Conservation (phyloP, 2,329 filamentous ascomycete species). For the Didymellaceae sp. region DNA sequence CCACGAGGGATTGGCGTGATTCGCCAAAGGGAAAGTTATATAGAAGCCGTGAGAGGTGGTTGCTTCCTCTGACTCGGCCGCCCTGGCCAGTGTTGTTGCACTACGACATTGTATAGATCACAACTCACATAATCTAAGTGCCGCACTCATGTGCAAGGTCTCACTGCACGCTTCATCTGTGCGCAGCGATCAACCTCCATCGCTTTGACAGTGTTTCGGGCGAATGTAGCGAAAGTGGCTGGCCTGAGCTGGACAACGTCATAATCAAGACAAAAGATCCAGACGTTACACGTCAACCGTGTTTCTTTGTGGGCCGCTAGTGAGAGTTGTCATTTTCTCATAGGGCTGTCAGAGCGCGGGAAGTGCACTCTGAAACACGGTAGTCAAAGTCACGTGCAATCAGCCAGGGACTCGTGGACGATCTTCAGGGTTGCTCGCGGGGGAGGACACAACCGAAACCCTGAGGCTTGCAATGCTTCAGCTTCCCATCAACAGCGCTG, state of each 20-base stretch:
- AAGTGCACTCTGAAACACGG: slow-evolving; percentile 16
- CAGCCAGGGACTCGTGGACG: neutral
- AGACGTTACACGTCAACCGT: slow-evolving; percentile 31
- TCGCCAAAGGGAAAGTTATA: neutral
- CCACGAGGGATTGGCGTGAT: neutral
- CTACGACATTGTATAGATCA: slow-evolving; percentile 21
- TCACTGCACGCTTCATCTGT: slow-evolving; percentile 19
- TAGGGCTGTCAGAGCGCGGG: slow-evolving; percentile 11
- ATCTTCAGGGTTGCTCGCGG: neutral
- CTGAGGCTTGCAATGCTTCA: slow-evolving; percentile 15
- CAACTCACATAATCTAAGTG: slow-evolving; percentile 35
- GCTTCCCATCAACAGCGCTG: neutral
- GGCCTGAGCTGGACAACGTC: slow-evolving; percentile 14
- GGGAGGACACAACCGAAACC: neutral
- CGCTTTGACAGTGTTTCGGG: slow-evolving; percentile 12
- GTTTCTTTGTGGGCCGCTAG: slow-evolving; percentile 20
- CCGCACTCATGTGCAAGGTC: slow-evolving; percentile 12
- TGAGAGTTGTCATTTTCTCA: slow-evolving; percentile 14
- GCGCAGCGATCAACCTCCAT: slow-evolving; percentile 14
- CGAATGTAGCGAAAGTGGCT: slow-evolving; percentile 8
- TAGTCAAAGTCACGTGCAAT: slow-evolving; percentile 7
- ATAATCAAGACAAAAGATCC: slow-evolving; percentile 13
- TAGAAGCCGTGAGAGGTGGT: neutral
- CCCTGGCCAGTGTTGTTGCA: slow-evolving; percentile 12
- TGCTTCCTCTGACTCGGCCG: slow-evolving; percentile 8